phyloP scores from a whole-genome alignment of 768 basidiomycete species.

The Calocera viscosa region DNA sequence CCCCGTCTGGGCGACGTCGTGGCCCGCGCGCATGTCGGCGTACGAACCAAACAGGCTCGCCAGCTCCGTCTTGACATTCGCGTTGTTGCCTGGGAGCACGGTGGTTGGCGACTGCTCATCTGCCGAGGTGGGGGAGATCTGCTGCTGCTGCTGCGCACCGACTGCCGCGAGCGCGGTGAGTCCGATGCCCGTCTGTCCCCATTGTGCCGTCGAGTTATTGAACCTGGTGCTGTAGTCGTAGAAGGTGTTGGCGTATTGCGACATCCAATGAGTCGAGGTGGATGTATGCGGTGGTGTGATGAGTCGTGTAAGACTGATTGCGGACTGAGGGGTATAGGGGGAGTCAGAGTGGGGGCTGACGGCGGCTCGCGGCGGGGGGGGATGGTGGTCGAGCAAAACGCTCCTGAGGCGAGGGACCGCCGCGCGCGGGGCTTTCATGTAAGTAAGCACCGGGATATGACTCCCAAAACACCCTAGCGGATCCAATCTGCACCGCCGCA shows the following conservation, averaged over 20 bases:
- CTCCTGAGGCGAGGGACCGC: background rate
- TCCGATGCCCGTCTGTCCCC: too few species aligned
- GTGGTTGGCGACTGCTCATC: background rate
- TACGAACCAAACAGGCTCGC: background rate
- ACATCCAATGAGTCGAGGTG: background rate
- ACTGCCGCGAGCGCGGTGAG: too few species aligned
- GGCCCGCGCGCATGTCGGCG: background rate
- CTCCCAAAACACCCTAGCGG: background rate
- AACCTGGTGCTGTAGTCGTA: too few species aligned
- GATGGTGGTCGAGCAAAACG: background rate
- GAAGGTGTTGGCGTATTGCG: background rate
- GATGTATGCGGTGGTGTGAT: background rate
- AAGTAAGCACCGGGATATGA: background rate
- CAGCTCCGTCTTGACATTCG: background rate
- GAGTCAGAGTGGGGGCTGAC: too few species aligned
- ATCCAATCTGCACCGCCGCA: background rate
- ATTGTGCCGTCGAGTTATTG: too few species aligned
- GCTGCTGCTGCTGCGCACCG: background rate
- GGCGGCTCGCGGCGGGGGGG: background rate
- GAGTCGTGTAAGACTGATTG: background rate
- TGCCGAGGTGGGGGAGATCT: background rate
- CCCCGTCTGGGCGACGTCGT: background rate
- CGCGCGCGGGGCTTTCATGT: background rate
- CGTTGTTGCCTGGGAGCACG: too few species aligned
- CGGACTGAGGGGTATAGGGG: background rate